Evolutionary conservation across 495 filamentous ascomycete species (phyloP).

Genomic region (Neurospora sp.): DNA sequence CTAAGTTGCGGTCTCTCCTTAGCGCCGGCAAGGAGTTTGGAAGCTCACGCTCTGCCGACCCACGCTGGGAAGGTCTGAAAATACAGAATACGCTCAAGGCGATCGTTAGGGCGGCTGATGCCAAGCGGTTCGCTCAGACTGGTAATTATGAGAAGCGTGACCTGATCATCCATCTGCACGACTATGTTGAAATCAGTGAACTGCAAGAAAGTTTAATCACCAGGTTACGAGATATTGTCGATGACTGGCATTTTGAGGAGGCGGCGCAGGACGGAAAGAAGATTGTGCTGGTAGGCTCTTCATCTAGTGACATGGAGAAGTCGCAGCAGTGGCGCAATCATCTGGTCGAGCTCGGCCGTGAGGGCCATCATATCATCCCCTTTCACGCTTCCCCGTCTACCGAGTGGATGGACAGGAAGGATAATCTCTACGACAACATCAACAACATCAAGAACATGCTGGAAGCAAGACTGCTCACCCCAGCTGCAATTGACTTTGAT

Average conservation of each 20-base stretch:
- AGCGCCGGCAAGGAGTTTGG: constrained; percentile 2
- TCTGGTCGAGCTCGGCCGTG: constrained; percentile 21
- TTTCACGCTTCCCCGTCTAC: constrained; percentile 12
- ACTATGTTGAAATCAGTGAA: constrained; percentile 63
- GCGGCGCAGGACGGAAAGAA: constrained; percentile 46
- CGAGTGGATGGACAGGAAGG: constrained; percentile 12
- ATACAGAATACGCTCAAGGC: constrained; percentile 29
- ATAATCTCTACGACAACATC: constrained; percentile 30
- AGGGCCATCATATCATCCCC: constrained; percentile 19
- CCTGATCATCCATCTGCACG: constrained; percentile 66
- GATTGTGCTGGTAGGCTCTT: constrained; percentile 66
- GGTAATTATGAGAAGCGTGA: constrained; percentile 8
- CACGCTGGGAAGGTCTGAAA: constrained; percentile 36
- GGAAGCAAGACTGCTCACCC: constrained; percentile 10
- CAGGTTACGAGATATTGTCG: constrained; percentile 59
- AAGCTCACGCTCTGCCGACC: constrained; percentile 10
- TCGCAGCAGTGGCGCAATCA: constrained; percentile 22
- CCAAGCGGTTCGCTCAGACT: constrained; percentile 5
- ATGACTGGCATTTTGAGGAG: constrained; percentile 38
- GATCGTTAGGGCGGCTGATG: constrained; percentile 22
- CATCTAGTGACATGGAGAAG: constrained; percentile 28
- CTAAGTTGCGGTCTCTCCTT: constrained; percentile 15
- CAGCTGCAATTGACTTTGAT: constrained; percentile 11
- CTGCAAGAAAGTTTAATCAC: constrained; percentile 52
- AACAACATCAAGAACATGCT: constrained; percentile 33